Base-by-base conservation (phyloP, 352 stramenopile species). In the Globisporangium paddicum region DNA sequence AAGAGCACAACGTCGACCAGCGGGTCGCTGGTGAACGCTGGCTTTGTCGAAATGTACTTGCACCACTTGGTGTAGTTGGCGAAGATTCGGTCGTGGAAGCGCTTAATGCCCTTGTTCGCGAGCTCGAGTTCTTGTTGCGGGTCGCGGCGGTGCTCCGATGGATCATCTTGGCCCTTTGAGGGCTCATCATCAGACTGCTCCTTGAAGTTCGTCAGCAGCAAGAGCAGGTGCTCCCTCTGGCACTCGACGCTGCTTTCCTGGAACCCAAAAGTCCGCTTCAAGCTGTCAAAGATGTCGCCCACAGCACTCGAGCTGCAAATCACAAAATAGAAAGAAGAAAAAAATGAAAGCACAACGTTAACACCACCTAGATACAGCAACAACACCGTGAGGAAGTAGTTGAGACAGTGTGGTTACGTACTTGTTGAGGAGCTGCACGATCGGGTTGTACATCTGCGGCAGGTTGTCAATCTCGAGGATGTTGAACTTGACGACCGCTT, bases 231-330 rank as follows among this genome's bases (percentile, higher is more conserved):
- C 65, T 92, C 85, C 58, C 79, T 79, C 63, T 92, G 82, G 64
- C 90, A 91, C 46, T 72, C 67, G 13, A 83, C 74, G 69, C 89
- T 96, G 41, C 77, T 50, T 26, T 96, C 86, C 73, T 99, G 96
- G 70, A 99, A 99, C 3, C 96, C 96, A 67, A 98, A 98, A 40
- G 96, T 97, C 60, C 89, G 90, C 48, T 96, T 96, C 19, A 98
- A 62, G 48, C 95, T 91, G 62, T 98, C 94, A 63, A 96, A 98
- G 46, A 93, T 79, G 52, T 93, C 72, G 54, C 81, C 82, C 37
- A 75, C 51, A 16, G 60, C 69, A n/a, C 75, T 75, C 32, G 78
- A 89, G 59, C 61, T 66, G 44, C 6, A 60, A 2, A 60, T 32
- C 32, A 50, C n/a, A 50, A 18, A 62, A 14, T 38, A 5, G 48